Conservation (phyloP, 345 rosid genomes). For the Gossypium thurberi region DNA sequence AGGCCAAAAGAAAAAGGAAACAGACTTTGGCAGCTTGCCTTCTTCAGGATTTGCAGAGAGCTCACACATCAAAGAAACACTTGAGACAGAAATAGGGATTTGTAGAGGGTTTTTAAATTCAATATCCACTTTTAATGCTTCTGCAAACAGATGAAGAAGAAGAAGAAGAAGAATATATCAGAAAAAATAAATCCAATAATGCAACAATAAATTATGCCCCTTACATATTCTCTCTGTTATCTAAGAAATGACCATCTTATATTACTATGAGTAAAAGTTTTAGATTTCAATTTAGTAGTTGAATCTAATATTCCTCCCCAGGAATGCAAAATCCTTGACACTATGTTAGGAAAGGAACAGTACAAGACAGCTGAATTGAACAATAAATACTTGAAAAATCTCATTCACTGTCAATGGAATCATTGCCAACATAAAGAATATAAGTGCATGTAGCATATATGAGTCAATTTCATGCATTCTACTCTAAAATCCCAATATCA, state of each 20-base stretch:
- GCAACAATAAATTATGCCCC: neutral
- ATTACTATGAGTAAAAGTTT: neutral
- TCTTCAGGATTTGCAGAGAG: constrained; percentile 58
- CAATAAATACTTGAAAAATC: neutral
- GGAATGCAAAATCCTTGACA: neutral
- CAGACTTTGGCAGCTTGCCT: constrained; percentile 40
- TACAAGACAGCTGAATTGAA: neutral
- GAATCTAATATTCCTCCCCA: neutral
- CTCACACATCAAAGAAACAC: constrained; percentile 74
- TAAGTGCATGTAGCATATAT: neutral
- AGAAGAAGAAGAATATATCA: constrained; percentile 2
- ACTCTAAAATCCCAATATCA: neutral
- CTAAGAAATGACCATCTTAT: neutral
- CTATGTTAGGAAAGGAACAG: neutral
- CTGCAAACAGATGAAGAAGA: constrained; percentile 36
- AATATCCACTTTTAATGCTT: constrained; percentile 63
- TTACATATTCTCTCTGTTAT: neutral
- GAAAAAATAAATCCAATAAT: neutral
- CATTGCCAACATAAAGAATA: neutral
- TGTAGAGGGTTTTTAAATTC: constrained; percentile 84
- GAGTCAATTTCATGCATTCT: neutral
- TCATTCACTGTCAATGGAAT: neutral
- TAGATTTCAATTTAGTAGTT: neutral
- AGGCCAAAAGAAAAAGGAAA: constrained; percentile 16
- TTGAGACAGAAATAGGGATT: constrained; percentile 59